phyloP scores from a whole-genome alignment of 306 rosid species.

The Cyclanthera cordifolia region DNA sequence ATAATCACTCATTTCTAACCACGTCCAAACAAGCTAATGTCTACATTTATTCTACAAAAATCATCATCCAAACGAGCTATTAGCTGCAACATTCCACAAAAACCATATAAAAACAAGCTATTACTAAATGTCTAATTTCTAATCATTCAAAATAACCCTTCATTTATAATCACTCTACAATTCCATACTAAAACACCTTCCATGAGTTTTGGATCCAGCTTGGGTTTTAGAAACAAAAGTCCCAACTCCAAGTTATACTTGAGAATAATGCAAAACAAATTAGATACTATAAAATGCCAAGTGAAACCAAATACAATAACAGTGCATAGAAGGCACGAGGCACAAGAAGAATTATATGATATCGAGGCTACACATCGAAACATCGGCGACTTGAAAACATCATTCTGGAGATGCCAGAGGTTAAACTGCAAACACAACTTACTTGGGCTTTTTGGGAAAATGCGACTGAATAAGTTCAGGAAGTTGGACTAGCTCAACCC shows the following conservation, averaged over 20 bases:
- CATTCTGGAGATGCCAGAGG: not conserved
- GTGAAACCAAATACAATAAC: not conserved
- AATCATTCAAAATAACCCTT: too few relatives aligned
- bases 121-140: too few relatives aligned
- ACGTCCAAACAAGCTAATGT: too few relatives aligned
- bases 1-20: too few relatives aligned
- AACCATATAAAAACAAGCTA: too few relatives aligned
- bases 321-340: not conserved
- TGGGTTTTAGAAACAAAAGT: not conserved
- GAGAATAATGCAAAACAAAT: not conserved
- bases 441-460: slow-evolving; percentile 71
- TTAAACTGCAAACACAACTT: not conserved
- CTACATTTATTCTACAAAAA: too few relatives aligned
- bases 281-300: not conserved
- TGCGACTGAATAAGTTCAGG: slow-evolving; percentile 77
- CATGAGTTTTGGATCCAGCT: too few relatives aligned
- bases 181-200: too few relatives aligned
- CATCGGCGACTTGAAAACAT: not conserved
- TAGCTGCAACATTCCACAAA: too few relatives aligned
- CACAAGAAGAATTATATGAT: not conserved
- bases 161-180: too few relatives aligned
- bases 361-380: not conserved
- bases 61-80: too few relatives aligned
- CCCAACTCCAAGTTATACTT: not conserved
- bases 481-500: slow-evolving; percentile 71